These are phyloP conservation scores for Oropetium thomaeum DNA, from an alignment of 176 grass and related monocot genomes.

Conservation along the genomic window DNA sequence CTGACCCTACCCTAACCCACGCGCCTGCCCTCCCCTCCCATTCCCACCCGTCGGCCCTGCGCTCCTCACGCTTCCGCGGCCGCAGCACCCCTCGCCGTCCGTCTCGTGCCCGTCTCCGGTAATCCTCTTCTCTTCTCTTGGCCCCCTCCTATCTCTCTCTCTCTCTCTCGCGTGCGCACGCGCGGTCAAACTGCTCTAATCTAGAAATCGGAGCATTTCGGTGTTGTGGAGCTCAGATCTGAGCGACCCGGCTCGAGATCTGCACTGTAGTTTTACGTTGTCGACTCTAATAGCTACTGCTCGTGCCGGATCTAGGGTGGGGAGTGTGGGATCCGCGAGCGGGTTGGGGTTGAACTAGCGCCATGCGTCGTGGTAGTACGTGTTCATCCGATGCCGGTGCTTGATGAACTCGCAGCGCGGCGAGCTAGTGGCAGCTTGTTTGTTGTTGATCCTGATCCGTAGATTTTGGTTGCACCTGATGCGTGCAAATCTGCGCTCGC, in stretches of 20 bases:
- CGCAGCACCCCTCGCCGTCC: neutral
- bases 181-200: neutral
- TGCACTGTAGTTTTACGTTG: neutral
- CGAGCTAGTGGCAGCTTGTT: neutral
- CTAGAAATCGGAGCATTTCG: neutral
- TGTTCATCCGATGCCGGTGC: neutral
- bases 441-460: neutral
- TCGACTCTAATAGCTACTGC: neutral
- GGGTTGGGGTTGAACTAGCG: neutral
- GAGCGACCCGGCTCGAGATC: neutral
- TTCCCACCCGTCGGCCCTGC: neutral
- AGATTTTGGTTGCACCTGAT: neutral
- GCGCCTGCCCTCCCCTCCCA: too few relatives aligned
- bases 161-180: too few relatives aligned
- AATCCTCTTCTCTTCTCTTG: neutral
- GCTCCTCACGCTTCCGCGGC: neutral
- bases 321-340: neutral
- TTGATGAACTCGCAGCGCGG: neutral
- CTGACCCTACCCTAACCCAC: too few relatives aligned
- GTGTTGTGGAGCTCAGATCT: neutral
- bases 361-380: neutral
- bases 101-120: neutral
- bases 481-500: too few relatives aligned
- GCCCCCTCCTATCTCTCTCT: too few relatives aligned
- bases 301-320: neutral